phyloP scores from a whole-genome alignment of 148 eudicot species.

The Rhododendron molle region DNA sequence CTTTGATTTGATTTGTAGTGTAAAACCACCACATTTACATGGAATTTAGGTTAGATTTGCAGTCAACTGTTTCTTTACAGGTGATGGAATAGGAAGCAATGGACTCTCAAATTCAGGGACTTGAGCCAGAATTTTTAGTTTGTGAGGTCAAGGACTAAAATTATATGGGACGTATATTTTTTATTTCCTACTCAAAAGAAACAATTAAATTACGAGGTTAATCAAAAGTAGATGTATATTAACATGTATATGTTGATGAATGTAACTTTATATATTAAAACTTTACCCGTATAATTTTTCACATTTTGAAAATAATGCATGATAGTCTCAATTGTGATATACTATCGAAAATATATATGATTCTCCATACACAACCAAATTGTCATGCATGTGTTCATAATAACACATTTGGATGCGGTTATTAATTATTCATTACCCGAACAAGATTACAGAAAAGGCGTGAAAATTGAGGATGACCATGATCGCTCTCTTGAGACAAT shows the following conservation, averaged over 20 bases:
- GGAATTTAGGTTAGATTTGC: neutral
- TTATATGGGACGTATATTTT: neutral
- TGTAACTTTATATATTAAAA: neutral
- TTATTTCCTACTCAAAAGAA: neutral
- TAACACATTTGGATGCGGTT: too few relatives aligned
- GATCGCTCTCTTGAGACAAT: too few relatives aligned
- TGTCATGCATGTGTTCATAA: too few relatives aligned
- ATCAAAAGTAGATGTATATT: neutral
- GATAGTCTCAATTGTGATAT: too few relatives aligned
- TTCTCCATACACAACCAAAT: too few relatives aligned
- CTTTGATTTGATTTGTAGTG: too few relatives aligned
- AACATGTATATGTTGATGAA: neutral
- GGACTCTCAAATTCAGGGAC: neutral
- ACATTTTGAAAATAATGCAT: too few relatives aligned
- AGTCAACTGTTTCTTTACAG: neutral
- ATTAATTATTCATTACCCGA: too few relatives aligned
- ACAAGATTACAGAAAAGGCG: too few relatives aligned
- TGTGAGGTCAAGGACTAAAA: neutral
- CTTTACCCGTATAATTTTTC: neutral
- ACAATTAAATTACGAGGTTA: neutral
- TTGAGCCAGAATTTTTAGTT: neutral
- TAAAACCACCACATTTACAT: too few relatives aligned
- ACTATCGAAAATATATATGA: too few relatives aligned
- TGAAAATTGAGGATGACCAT: too few relatives aligned
- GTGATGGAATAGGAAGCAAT: neutral